Base-by-base conservation (phyloP, 202 grass and related monocot species). In the Schoenoplectus triqueter region DNA sequence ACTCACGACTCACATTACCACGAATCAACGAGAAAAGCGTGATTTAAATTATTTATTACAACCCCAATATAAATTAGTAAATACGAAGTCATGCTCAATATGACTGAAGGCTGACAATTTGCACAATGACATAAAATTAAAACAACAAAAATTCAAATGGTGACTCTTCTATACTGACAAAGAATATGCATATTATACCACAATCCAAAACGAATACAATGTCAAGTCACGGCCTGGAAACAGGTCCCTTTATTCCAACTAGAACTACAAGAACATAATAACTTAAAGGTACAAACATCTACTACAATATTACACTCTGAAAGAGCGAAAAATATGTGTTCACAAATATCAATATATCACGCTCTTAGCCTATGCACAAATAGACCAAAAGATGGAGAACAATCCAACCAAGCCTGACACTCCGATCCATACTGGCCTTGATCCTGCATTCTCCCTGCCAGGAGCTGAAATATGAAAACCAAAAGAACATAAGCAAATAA, bases 341-440 rank as follows among this genome's bases (percentile, higher is more conserved):
- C 7, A 22, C 47, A 69, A 44, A 44, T 6, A 51, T 14, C 63
- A 69, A 83, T 39, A 59, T 13, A 22, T 31, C 63, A 55, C 20
- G 47, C 7, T 60, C 59, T 22, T 4, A 84, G 64, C 22, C 66
- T 85, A 77, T 49, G 66, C 69, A 31, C 55, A 85, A 64, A 85
- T 77, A 65, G 83, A 77, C 83, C 83, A 85, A 47, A 61, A 77
- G 66, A 75, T 21, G 51, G 67, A 64, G 50, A 85, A 77, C 41
- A 76, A 49, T 61, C 66, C 66, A 40, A 78, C 40, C 9, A 85
- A 52, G 42, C 83, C 83, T 51, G 83, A 77, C 8, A 65, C 46
- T 77, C 83, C 83, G 61, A 77, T 74, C 68, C 83, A 64, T 48
- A 76, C 44, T 49, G 55, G 15, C 44, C 45, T 64, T 63, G 42